These are phyloP conservation scores for Chrysosporium keratinophilum DNA, from an alignment of 2,329 filamentous ascomycete genomes.

Conservation along the genomic window DNA sequence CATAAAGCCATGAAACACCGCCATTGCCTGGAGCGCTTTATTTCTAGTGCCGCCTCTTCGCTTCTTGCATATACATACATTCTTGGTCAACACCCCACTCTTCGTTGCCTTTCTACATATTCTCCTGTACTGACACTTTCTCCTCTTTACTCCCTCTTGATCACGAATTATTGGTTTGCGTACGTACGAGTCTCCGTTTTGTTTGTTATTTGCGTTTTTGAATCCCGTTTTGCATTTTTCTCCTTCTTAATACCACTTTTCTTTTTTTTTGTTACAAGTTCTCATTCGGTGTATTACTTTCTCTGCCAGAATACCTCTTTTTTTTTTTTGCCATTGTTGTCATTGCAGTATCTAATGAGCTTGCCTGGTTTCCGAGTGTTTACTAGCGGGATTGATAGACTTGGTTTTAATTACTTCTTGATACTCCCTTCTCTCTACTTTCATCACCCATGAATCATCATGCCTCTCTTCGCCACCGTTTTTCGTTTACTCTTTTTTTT, in stretches of 20 bases:
- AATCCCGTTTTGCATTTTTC: background rate
- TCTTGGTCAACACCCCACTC: background rate
- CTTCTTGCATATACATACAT: background rate
- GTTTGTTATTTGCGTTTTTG: slow-evolving; percentile 8
- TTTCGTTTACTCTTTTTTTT: no score
- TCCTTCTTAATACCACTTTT: background rate
- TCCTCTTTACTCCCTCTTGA: background rate
- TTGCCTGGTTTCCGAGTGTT: no score
- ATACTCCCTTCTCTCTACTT: no score
- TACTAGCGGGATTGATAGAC: no score
- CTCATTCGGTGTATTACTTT: slow-evolving; percentile 4
- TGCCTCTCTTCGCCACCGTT: no score
- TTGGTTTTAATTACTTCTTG: no score
- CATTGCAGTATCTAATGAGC: background rate
- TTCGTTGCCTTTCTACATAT: background rate
- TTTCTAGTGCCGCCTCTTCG: background rate
- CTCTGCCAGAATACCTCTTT: background rate
- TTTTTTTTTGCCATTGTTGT: background rate
- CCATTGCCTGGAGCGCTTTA: background rate
- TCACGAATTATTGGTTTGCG: background rate
- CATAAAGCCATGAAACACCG: background rate
- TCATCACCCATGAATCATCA: no score
- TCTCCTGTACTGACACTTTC: background rate
- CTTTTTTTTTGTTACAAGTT: slow-evolving; percentile 10
- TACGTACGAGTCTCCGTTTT: slow-evolving; percentile 13